Conservation (phyloP, 176 grass and related monocot genomes). For the Aegilops speltoides region DNA sequence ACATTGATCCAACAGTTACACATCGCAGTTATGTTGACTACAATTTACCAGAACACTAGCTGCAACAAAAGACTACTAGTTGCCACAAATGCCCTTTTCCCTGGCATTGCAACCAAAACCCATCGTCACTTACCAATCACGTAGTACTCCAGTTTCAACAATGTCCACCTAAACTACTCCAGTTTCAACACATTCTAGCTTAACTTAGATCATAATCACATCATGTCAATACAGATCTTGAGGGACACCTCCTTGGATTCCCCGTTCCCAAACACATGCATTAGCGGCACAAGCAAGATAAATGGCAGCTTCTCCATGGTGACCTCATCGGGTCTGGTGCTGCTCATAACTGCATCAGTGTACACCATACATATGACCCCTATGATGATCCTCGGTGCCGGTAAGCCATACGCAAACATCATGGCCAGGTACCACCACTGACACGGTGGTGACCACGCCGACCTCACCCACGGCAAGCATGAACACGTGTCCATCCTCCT, state of each 20-base stretch:
- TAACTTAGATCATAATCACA: no score
- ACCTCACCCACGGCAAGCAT: neutral
- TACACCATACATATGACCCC: neutral
- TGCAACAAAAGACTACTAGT: no score
- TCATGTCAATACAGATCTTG: neutral
- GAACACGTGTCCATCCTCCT: neutral
- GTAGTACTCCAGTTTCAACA: no score
- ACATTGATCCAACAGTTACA: no score
- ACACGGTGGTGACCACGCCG: neutral
- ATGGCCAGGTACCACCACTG: neutral
- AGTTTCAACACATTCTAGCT: no score
- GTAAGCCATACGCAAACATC: neutral
- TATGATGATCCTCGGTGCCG: neutral
- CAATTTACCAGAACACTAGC: no score
- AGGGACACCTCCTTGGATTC: neutral
- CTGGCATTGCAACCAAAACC: no score
- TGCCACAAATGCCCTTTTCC: no score
- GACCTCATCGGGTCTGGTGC: neutral
- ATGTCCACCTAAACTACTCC: no score
- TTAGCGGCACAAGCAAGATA: neutral
- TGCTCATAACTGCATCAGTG: neutral
- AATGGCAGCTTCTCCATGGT: neutral
- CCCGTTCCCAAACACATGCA: neutral
- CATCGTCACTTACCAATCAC: no score
- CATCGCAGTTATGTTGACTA: no score